These are phyloP conservation scores for Thalassiosira ordinaria DNA, from an alignment of 352 stramenopile species.

Conservation along the genomic window DNA sequence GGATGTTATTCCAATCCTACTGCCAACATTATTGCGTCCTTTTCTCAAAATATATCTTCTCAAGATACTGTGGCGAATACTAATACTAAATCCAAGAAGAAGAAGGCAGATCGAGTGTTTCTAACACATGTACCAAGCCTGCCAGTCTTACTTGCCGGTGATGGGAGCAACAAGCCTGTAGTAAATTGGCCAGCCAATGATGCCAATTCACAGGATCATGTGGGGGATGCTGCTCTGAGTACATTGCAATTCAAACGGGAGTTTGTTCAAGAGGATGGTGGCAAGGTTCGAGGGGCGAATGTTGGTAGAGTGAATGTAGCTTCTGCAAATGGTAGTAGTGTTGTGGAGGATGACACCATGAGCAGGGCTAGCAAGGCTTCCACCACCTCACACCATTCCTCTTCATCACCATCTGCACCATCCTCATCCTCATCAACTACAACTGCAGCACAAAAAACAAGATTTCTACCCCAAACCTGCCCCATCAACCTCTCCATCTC, in stretches of 20 bases:
- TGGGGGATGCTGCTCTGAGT: not conserved
- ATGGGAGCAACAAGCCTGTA: constrained; percentile 1
- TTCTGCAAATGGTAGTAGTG: not conserved
- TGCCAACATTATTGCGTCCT: constrained; percentile 41
- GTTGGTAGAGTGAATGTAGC: not conserved
- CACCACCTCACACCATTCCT: too few species aligned
- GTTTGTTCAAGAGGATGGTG: not conserved
- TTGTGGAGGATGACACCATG: not conserved
- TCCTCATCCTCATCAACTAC: not conserved
- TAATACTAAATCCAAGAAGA: too few species aligned
- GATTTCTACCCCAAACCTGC: constrained; percentile 31
- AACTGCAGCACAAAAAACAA: not conserved
- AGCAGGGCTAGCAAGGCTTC: not conserved
- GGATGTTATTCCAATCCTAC: not conserved
- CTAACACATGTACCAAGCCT: constrained; percentile 50
- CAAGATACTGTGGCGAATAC: too few species aligned
- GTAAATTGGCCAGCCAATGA: constrained; percentile 14
- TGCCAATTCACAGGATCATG: not conserved
- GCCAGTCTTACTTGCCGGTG: constrained; percentile 2
- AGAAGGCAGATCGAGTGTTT: constrained; percentile 9
- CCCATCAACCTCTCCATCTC: constrained; percentile 44
- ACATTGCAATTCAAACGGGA: constrained; percentile 27
- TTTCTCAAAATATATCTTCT: constrained; percentile 32
- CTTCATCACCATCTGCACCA: too few species aligned
- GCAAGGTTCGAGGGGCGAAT: not conserved